Evolutionary conservation across 768 basidiomycete genomes (phyloP), one percentile per base, ranked within the genome.

Genomic region (Boletus rubescentipes): DNA sequence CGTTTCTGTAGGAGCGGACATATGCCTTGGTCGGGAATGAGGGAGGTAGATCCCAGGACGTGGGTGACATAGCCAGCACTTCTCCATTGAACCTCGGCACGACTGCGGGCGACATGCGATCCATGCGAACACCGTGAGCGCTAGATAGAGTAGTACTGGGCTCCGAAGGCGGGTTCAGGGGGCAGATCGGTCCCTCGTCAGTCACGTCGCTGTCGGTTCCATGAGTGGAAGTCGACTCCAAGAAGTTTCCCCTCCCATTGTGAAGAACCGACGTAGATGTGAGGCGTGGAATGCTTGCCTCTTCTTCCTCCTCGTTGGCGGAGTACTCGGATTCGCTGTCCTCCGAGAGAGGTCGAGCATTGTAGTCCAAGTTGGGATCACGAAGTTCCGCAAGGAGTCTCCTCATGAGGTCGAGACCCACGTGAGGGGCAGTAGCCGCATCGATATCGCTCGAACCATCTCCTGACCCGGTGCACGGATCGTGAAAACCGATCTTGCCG

Each of bases 331-430:
- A 50, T 1, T 55, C 58, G 43, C 37, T 47, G 18, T 55, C 51
- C 23, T 61, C 54, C n/a, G 46, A 54, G 6, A 56, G 26, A 4
- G 38, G 2, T 2, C 34, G 48, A 35, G 59, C 51, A 8, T 4
- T 34, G 9, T 23, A 45, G 15, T 67, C 51, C 32, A 64, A 3
- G 10, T 9, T 5, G 34, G 53, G 50, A 29, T 67, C 53, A 1
- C 60, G 51, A n/a, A 64, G 57, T 15, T 54, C 53, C n/a, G 35
- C 37, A 16, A 61, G 59, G 4, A 64, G 38, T 23, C 20, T 51
- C 4, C 47, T 48, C 59, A 67, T 67, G 3, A 57, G 12, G 26
- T 61, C 53, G 23, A 4, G 9, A 10, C 48, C 48, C 8, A 39
- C 53, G 9, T 48, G 29, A 36, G 43, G 14, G 4, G n/a, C 20